These are phyloP conservation scores for Macrophomina phaseolina DNA, from an alignment of 2,329 filamentous ascomycete species.

Conservation along the genomic window DNA sequence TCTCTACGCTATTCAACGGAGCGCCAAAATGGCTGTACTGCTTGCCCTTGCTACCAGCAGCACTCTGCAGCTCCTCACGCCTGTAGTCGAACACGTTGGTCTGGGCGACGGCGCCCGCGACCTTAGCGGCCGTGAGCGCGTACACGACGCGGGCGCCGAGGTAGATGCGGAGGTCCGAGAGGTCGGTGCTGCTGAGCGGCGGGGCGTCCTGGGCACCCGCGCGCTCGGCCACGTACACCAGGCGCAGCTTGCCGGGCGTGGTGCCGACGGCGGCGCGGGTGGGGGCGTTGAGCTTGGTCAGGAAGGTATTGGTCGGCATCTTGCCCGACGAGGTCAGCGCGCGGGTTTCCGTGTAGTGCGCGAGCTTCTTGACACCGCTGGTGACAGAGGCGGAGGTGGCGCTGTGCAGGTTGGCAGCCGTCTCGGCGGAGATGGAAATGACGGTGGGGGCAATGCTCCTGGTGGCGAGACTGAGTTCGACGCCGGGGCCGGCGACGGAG, in stretches of 20 bases:
- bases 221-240: slow-evolving; percentile 80
- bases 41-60: slow-evolving; percentile 40
- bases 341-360: slow-evolving; percentile 74
- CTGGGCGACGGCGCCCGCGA: slow-evolving; percentile 90
- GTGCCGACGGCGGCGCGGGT: slow-evolving; percentile 65
- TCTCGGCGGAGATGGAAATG: slow-evolving; percentile 76
- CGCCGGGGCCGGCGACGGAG: slow-evolving; percentile 77
- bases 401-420: slow-evolving; percentile 70
- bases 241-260: slow-evolving; percentile 74
- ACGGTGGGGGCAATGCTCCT: slow-evolving; percentile 80
- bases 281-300: slow-evolving; percentile 67
- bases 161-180: slow-evolving; percentile 83
- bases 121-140: slow-evolving; percentile 77
- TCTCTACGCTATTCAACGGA: slow-evolving; percentile 78
- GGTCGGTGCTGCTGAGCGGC: slow-evolving; percentile 68
- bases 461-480: slow-evolving; percentile 75
- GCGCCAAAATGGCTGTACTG: slow-evolving; percentile 76
- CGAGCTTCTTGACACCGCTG: slow-evolving; percentile 68
- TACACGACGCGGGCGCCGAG: slow-evolving; percentile 82
- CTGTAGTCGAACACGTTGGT: slow-evolving; percentile 89
- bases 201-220: slow-evolving; percentile 63
- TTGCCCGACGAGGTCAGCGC: slow-evolving; percentile 70
- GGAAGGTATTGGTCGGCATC: slow-evolving; percentile 70
- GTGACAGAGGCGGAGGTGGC: slow-evolving; percentile 65
- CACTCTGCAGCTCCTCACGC: slow-evolving; percentile 46